These are phyloP conservation scores for Dioszegia hungarica DNA, from an alignment of 768 basidiomycete genomes.

Conservation along the genomic window DNA sequence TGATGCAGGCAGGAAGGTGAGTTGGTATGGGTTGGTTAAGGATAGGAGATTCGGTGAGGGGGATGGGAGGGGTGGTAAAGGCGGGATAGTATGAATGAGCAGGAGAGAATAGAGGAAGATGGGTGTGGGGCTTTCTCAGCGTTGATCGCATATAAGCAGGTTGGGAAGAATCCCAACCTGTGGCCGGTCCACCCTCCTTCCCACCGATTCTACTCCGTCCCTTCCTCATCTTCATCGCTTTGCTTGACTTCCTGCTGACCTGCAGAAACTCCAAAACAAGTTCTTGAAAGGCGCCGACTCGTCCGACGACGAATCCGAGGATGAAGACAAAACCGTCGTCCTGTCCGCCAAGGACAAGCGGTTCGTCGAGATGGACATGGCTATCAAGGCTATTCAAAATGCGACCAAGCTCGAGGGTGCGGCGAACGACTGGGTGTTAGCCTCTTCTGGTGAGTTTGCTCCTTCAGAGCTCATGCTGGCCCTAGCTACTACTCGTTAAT, in stretches of 20 bases:
- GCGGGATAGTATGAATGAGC: neutral
- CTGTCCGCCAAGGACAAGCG: constrained; percentile 89
- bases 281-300: constrained; percentile 47
- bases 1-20: constrained; percentile 4
- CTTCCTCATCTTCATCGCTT: too few relatives aligned
- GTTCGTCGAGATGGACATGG: constrained; percentile 88
- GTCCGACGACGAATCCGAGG: constrained; percentile 56
- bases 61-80: neutral
- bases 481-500: too few relatives aligned
- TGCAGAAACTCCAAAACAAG: constrained; percentile 26
- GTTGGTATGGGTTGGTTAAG: neutral
- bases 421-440: constrained; percentile 89
- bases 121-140: neutral
- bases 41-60: neutral
- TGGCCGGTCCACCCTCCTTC: too few relatives aligned
- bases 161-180: neutral
- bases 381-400: constrained; percentile 87
- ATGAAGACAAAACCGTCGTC: constrained; percentile 63
- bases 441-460: constrained; percentile 66
- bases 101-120: neutral
- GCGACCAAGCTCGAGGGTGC: constrained; percentile 63
- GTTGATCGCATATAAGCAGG: neutral
- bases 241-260: too few relatives aligned
- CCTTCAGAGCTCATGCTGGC: too few relatives aligned
- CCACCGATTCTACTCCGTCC: too few relatives aligned